Percentiles rank a stretch among this genome's conserved stretches.
These are phyloP conservation scores for Tremella yokohamensis DNA, from an alignment of 768 basidiomycete species.

Conservation along the genomic window DNA sequence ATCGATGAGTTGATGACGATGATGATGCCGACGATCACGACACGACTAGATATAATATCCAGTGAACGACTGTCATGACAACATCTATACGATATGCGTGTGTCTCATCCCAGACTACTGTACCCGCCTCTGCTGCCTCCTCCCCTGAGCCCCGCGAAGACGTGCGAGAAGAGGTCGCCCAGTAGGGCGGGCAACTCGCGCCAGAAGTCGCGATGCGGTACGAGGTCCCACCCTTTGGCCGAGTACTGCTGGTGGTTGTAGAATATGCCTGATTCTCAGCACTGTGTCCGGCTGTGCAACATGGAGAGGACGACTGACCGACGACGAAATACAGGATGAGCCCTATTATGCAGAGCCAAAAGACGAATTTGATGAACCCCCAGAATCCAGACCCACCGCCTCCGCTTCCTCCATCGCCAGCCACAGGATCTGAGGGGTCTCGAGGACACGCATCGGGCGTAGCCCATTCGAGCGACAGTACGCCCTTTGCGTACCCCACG, in stretches of 20 bases:
- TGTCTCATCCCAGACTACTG: constrained; percentile 34
- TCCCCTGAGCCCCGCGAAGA: constrained; percentile 42
- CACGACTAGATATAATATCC: no score
- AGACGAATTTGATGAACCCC: constrained; percentile 45
- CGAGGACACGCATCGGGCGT: constrained; percentile 46
- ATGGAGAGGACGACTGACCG: constrained; percentile 27
- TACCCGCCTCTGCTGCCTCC: constrained; percentile 37
- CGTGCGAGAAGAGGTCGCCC: constrained; percentile 41
- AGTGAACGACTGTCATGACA: no score
- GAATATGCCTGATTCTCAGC: constrained; percentile 44
- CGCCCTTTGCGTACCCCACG: constrained; percentile 38
- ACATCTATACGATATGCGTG: no score
- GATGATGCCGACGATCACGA: no score
- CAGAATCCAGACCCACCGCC: constrained; percentile 32
- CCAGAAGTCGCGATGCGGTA: constrained; percentile 52
- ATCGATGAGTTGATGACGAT: no score
- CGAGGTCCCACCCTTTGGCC: constrained; percentile 49
- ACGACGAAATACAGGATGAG: constrained; percentile 44
- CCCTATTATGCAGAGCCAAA: constrained; percentile 41
- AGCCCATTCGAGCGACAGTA: constrained; percentile 44
- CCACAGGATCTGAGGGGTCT: constrained; percentile 3
- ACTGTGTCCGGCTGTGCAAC: neutral
- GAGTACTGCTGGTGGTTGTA: constrained; percentile 52
- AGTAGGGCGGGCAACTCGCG: constrained; percentile 40
- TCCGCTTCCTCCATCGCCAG: constrained; percentile 8